These are phyloP conservation scores for Penicillium sp. DNA, from an alignment of 2,329 filamentous ascomycete species.

Conservation along the genomic window DNA sequence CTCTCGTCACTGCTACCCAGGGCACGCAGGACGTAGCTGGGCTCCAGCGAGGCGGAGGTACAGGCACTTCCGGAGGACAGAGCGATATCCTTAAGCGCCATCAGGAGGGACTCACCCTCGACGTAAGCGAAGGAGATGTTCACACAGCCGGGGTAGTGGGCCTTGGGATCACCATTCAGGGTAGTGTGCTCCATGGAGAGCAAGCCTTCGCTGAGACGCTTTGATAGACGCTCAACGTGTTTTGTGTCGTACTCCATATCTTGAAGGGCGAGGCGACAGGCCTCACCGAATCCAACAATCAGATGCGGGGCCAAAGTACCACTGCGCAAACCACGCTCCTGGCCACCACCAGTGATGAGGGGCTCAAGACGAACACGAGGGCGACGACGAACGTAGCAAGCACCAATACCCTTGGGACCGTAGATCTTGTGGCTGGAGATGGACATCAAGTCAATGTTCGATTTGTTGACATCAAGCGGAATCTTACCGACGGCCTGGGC, in stretches of 20 bases:
- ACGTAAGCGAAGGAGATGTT: conserved; percentile 99
- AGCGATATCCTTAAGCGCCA: conserved; percentile 98
- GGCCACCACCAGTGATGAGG: conserved; percentile 92
- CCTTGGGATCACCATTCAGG: conserved; percentile 80
- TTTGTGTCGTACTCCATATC: conserved; percentile 94
- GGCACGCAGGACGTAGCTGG: conserved; percentile 91
- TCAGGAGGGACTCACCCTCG: conserved; percentile 94
- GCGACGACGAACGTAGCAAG: conserved; percentile 90
- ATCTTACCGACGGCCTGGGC: conserved; percentile 99
- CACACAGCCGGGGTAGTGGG: conserved; percentile 93
- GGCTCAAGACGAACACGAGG: conserved; percentile 93
- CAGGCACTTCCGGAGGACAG: conserved; percentile 95
- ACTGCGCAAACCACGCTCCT: conserved; percentile 91
- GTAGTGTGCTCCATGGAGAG: conserved; percentile 87
- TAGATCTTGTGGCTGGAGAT: conserved; percentile 99
- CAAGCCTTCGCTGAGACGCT: conserved; percentile 78
- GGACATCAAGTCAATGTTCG: conserved; percentile 98
- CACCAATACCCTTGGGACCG: conserved; percentile 93
- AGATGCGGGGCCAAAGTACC: conserved; percentile 89
- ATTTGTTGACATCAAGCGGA: conserved; percentile 90
- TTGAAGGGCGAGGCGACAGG: conserved; percentile 84
- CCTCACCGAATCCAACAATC: conserved; percentile 91
- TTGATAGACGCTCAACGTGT: conserved; percentile 78
- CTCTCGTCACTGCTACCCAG: conserved; percentile 96
- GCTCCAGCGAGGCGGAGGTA: conserved; percentile 93